These are phyloP conservation scores for Gastrodia elata DNA, from an alignment of 106 monocot species.

Conservation along the genomic window DNA sequence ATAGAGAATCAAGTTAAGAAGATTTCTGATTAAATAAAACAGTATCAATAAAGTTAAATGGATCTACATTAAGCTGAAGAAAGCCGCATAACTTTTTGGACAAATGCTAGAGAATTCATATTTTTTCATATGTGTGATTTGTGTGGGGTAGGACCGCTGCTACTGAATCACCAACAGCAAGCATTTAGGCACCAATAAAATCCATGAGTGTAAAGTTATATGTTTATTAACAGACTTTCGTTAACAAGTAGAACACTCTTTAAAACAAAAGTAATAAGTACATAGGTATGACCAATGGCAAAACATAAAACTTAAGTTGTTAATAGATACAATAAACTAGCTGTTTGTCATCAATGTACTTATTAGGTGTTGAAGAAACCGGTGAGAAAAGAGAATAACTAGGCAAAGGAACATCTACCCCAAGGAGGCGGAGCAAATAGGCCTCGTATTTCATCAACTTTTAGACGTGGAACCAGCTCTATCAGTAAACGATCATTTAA, in stretches of 20 bases:
- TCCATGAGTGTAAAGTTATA: too few species aligned
- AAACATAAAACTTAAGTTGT: not conserved
- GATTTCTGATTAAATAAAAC: not conserved
- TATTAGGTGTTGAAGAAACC: not conserved
- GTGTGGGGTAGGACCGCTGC: too few species aligned
- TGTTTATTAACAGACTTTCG: too few species aligned
- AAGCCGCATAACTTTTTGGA: too few species aligned
- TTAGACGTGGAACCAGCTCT: conserved; percentile 86
- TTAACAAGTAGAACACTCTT: too few species aligned
- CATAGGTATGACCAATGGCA: not conserved
- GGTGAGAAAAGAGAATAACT: not conserved
- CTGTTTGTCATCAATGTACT: not conserved
- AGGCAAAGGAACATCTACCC: conserved; percentile 36
- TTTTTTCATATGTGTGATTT: too few species aligned
- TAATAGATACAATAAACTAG: not conserved
- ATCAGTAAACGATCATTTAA: conserved; percentile 87
- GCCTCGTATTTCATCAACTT: conserved; percentile 96
- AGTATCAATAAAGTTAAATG: too few species aligned
- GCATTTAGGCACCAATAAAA: too few species aligned
- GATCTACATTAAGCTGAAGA: too few species aligned
- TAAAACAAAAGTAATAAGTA: not conserved
- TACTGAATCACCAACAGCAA: too few species aligned
- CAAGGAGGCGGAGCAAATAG: conserved; percentile 98
- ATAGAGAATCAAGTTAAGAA: not conserved
- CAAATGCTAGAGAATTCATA: too few species aligned